Evolutionary conservation across 2,329 filamentous ascomycete species (phyloP).

Genomic region (Penicillium sp.): DNA sequence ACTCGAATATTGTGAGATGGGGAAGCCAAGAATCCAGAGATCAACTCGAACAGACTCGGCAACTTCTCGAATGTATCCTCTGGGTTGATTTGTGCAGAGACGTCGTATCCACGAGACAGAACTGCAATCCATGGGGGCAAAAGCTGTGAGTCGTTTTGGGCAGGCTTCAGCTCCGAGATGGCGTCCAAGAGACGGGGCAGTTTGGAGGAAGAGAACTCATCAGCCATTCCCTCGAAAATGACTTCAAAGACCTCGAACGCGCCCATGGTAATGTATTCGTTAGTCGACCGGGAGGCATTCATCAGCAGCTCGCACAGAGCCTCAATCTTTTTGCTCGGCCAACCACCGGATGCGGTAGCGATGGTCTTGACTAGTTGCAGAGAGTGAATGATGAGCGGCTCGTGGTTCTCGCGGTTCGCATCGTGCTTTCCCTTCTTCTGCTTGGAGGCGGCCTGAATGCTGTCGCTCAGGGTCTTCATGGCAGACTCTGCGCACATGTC

Average conservation of each 20-base stretch:
- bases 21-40: conserved; percentile 76
- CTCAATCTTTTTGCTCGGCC: conserved; percentile 96
- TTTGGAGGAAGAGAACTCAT: conserved; percentile 82
- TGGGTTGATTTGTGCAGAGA: conserved; percentile 79
- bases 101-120: conserved; percentile 86
- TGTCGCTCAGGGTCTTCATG: conserved; percentile 69
- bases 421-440: conserved; percentile 55
- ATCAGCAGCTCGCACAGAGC: conserved; percentile 82
- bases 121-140: conserved; percentile 96
- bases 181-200: conserved; percentile 83
- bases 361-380: conserved; percentile 89
- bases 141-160: conserved; percentile 87
- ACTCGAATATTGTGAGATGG: conserved; percentile 88
- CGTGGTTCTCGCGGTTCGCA: conserved; percentile 51
- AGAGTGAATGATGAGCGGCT: conserved; percentile 83
- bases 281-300: conserved; percentile 80
- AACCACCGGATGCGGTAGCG: conserved; percentile 79
- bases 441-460: conserved; percentile 59
- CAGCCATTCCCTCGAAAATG: conserved; percentile 86
- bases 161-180: conserved; percentile 84
- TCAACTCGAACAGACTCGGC: conserved; percentile 73
- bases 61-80: conserved; percentile 89
- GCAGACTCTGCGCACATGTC: conserved; percentile 95
- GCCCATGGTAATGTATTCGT: conserved; percentile 93
- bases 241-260: conserved; percentile 97